Percentiles rank a stretch among this genome's conserved stretches.
Evolutionary conservation across 805 yeast genomes (phyloP).

Genomic region (Saturnispora kantuleensis): DNA sequence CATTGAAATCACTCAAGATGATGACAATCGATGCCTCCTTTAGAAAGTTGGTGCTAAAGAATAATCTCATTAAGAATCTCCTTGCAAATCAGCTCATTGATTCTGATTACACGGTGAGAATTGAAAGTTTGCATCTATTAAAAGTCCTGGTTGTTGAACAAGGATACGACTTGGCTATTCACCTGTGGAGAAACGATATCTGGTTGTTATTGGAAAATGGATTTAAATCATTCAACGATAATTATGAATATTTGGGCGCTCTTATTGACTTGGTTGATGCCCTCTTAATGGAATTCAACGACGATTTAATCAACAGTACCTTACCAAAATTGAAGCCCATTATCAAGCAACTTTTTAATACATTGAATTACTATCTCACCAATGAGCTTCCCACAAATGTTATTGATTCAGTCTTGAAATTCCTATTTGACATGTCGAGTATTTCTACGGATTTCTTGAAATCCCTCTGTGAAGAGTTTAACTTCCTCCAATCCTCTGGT

Average conservation of each 20-base stretch:
- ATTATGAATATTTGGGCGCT: conserved; percentile 27
- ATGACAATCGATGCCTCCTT: conserved; percentile 37
- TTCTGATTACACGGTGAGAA: conserved; percentile 1
- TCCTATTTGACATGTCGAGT: conserved; percentile 25
- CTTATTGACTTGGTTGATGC: conserved; percentile 58
- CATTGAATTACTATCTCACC: conserved; percentile 21
- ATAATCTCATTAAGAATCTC: conserved; percentile 54
- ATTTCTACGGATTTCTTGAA: conserved; percentile 21
- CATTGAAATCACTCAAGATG: not conserved
- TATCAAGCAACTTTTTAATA: conserved; percentile 17
- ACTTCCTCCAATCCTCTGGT: conserved; percentile 7
- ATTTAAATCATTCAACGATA: conserved; percentile 22
- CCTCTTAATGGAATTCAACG: conserved; percentile 46
- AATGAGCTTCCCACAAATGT: conserved; percentile 24
- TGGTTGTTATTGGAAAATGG: conserved; percentile 52
- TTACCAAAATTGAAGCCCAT: conserved; percentile 17
- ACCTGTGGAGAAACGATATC: conserved; percentile 69
- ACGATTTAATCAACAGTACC: conserved; percentile 18
- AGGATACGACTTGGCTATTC: conserved; percentile 72
- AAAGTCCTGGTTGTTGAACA: conserved; percentile 77
- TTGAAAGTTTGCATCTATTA: conserved; percentile 56
- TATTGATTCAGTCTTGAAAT: conserved; percentile 17
- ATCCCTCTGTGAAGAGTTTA: conserved; percentile 8
- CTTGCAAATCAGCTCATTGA: conserved; percentile 22
- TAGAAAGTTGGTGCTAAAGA: conserved; percentile 58